Evolutionary conservation across 495 filamentous ascomycete species (phyloP).

Genomic region (Hyaloscypha hepaticicola): DNA sequence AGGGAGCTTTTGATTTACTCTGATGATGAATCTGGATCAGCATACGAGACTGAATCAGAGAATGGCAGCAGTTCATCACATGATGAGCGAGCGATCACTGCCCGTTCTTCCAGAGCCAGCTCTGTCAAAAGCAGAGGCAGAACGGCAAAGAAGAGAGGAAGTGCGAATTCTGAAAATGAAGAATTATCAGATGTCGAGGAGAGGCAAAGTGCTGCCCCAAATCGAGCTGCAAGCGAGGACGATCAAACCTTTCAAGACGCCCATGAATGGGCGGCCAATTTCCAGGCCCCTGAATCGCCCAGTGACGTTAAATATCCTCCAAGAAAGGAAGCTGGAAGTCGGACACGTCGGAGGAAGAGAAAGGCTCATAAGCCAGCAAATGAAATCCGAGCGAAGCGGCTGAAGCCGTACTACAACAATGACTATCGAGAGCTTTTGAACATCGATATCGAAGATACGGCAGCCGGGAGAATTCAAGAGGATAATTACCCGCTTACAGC

Average conservation of each 20-base stretch:
- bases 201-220: not conserved
- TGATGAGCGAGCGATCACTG: not conserved
- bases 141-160: not conserved
- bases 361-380: constrained; percentile 10
- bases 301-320: constrained; percentile 15
- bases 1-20: constrained; percentile 6
- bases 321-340: not conserved
- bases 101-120: constrained; percentile 9
- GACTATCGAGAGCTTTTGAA: constrained; percentile 62
- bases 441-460: constrained; percentile 47
- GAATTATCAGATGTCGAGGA: not conserved
- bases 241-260: constrained; percentile 10
- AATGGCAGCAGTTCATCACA: constrained; percentile 13
- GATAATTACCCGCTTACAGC: constrained; percentile 24
- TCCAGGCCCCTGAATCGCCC: constrained; percentile 19
- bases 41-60: constrained; percentile 25
- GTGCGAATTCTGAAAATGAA: not conserved
- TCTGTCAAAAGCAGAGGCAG: constrained; percentile 2
- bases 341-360: constrained; percentile 7
- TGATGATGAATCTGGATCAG: constrained; percentile 29
- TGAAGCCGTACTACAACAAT: constrained; percentile 42
- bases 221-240: not conserved
- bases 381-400: constrained; percentile 25
- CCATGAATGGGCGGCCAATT: constrained; percentile 22
- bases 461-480: constrained; percentile 32